These are phyloP conservation scores for Pythium apleroticum DNA, from an alignment of 352 stramenopile species.

Conservation along the genomic window DNA sequence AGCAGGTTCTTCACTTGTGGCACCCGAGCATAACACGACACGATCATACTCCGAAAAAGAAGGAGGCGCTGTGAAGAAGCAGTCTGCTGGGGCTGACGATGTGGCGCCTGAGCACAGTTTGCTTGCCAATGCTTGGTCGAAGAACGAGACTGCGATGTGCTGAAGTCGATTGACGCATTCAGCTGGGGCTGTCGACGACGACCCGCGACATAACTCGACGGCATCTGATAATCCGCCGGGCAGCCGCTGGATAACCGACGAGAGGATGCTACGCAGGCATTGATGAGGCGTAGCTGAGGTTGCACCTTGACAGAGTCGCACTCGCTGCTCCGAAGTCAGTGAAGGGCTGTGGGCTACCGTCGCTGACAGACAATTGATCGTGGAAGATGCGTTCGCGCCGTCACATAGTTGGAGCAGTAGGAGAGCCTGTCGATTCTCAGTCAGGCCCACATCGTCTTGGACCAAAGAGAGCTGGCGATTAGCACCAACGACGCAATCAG, in stretches of 20 bases:
- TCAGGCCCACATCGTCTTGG: background rate
- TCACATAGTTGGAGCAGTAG: constrained; percentile 19
- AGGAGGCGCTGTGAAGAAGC: constrained; percentile 34
- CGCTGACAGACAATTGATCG: constrained; percentile 15
- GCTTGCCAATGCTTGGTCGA: constrained; percentile 5
- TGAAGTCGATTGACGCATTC: constrained; percentile 25
- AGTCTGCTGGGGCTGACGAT: constrained; percentile 22
- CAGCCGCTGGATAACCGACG: constrained; percentile 1
- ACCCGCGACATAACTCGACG: constrained; percentile 24
- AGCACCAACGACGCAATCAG: constrained; percentile 14
- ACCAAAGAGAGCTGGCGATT: constrained; percentile 1
- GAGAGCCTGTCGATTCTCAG: constrained; percentile 2
- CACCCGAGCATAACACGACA: constrained; percentile 36
- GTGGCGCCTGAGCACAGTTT: constrained; percentile 14
- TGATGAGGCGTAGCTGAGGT: background rate
- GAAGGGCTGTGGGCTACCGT: constrained; percentile 3
- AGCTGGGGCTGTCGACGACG: background rate
- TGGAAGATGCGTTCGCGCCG: background rate
- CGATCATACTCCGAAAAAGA: constrained; percentile 42
- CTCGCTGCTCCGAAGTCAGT: constrained; percentile 1
- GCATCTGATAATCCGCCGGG: background rate
- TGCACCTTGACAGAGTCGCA: constrained; percentile 16
- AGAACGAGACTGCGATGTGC: background rate
- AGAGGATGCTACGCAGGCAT: constrained; percentile 20
- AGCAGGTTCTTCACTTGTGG: constrained; percentile 37